Conservation (phyloP, 176 grass and related monocot genomes). For the Oryza australiensis region DNA sequence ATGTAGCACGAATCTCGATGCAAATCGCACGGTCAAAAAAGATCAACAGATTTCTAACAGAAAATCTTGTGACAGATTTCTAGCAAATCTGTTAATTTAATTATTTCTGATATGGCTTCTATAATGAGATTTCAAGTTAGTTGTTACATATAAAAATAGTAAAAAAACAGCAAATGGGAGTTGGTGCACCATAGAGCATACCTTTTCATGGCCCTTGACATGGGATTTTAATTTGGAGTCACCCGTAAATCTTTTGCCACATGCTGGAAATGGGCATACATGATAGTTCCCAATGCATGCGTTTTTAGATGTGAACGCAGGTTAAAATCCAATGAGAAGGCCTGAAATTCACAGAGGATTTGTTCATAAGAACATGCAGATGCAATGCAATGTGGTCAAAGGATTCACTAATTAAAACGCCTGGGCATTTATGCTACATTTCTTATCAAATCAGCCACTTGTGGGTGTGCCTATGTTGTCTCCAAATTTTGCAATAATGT, state of each 20-base stretch:
- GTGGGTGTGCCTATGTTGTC: background rate
- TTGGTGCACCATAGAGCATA: slow-evolving; percentile 25
- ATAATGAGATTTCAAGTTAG: background rate
- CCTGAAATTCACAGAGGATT: slow-evolving; percentile 56
- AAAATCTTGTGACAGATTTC: no score
- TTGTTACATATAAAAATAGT: background rate
- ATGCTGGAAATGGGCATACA: slow-evolving; percentile 72
- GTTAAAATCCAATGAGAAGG: slow-evolving; percentile 99
- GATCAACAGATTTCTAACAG: no score
- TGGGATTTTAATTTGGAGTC: slow-evolving; percentile 81
- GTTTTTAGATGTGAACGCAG: slow-evolving; percentile 77
- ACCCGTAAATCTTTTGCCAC: slow-evolving; percentile 88
- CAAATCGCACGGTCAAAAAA: no score
- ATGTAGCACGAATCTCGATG: no score
- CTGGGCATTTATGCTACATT: background rate
- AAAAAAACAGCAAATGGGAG: background rate
- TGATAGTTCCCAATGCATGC: slow-evolving; percentile 91
- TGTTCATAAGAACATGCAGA: slow-evolving; percentile 28
- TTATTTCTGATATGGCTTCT: background rate
- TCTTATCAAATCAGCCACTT: background rate
- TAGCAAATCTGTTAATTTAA: no score
- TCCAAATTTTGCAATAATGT: background rate
- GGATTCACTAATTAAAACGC: background rate
- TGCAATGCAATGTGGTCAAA: background rate
- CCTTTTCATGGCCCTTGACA: slow-evolving; percentile 81